Evolutionary conservation across 495 filamentous ascomycete species (phyloP), one percentile per base, ranked within the genome.

Genomic region (Aspergillus carlsbadensis): DNA sequence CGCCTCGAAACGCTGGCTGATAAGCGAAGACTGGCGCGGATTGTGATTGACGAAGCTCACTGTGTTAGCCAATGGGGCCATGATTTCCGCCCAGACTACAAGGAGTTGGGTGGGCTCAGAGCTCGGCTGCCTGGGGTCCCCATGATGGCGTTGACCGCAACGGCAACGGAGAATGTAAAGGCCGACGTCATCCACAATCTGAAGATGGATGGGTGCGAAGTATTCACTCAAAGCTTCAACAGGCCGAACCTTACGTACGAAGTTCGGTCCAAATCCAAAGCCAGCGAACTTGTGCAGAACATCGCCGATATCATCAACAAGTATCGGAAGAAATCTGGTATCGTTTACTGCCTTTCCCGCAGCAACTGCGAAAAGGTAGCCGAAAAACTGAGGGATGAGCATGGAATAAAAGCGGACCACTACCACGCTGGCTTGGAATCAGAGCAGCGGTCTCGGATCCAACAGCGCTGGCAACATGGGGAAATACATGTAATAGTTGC

Each of bases 1-100:
- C 78, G 75, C 7, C 71, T 99, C 21, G 66, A 80, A 35, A 69
- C 72, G 7, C 81, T 99, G 17, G 79, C 94, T 58, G 59, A 59
- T 15, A 82, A 83, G 24, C 70, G 77, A 6, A 87, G 82, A 56
- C 82, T 99, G 11, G 94, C 94, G 10, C 84, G 94, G 34, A 84
- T 99, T 47, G 95, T 98, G 31, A 94, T 99, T 44, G 94, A 99
- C 59, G 94, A 99, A 70, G 94, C 94, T 14, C 94, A 99, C 67
- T 99, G 94, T 68, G 93, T 99, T 20, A 97, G 93, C 70, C 91
- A 98, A 70, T 99, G 94, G 94, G 94, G 94, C 11, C 94, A 99
- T 63, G 94, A 99, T 68, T 99, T 99, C 67, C 87, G 95, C 26
- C 93, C 92, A 0, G 95, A 98, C 69, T 99, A 99, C 72, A 96